These are phyloP conservation scores for Verticillium nonalfalfae DNA, from an alignment of 2,329 filamentous ascomycete genomes.

Conservation along the genomic window DNA sequence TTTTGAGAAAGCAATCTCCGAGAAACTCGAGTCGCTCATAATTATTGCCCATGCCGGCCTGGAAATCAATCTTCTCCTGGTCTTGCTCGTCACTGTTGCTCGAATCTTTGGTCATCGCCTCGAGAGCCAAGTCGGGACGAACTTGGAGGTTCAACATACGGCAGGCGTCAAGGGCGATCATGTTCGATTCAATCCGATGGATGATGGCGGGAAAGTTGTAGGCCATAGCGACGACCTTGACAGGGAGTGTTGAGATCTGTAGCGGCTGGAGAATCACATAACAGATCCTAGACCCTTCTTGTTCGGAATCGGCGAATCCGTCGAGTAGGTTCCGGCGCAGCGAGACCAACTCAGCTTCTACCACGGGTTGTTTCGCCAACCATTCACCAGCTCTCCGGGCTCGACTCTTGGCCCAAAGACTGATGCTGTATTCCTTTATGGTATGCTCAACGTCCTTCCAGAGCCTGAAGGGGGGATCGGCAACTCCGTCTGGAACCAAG, in stretches of 20 bases:
- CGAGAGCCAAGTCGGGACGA: constrained; percentile 64
- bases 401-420: constrained; percentile 53
- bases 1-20: constrained; percentile 90
- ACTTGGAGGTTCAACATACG: constrained; percentile 58
- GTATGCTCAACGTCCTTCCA: constrained; percentile 38
- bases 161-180: constrained; percentile 75
- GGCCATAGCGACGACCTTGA: constrained; percentile 63
- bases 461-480: constrained; percentile 36
- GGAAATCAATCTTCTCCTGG: constrained; percentile 63
- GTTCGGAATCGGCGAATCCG: constrained; percentile 48
- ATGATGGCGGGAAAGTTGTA: constrained; percentile 79
- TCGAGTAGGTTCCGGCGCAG: constrained; percentile 82
- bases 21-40: constrained; percentile 94
- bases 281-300: constrained; percentile 38
- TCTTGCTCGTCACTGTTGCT: constrained; percentile 73
- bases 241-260: constrained; percentile 67
- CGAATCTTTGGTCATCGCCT: constrained; percentile 89
- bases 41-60: constrained; percentile 84
- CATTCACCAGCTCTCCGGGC: constrained; percentile 30
- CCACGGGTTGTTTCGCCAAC: constrained; percentile 69
- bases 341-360: constrained; percentile 67
- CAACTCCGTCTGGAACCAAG: constrained; percentile 52
- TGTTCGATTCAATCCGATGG: constrained; percentile 71
- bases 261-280: constrained; percentile 74
- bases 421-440: constrained; percentile 81